phyloP scores from a whole-genome alignment of 768 basidiomycete genomes.

The Strobilomyces dryophilus region DNA sequence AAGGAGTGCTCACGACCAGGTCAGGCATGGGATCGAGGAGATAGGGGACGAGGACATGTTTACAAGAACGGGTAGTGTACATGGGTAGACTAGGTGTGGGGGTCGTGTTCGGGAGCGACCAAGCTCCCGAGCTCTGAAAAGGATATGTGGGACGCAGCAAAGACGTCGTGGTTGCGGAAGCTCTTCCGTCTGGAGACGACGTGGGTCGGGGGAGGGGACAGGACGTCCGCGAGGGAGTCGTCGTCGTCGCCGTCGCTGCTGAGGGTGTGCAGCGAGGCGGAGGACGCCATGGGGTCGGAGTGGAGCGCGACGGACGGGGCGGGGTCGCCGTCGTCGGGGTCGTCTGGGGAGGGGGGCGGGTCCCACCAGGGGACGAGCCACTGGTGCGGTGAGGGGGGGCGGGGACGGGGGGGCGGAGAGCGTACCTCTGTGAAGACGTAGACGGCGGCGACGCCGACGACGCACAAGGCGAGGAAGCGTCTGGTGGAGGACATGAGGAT shows the following conservation, averaged over 20 bases:
- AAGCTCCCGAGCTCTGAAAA: conserved; percentile 26
- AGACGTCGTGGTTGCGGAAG: conserved; percentile 22
- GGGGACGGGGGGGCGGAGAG: fast-evolving
- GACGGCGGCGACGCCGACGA: conserved; percentile 20
- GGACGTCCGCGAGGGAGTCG: conserved; percentile 12
- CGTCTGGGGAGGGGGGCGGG: not conserved
- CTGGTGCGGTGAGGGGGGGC: conserved; percentile 1
- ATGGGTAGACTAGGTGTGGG: not conserved
- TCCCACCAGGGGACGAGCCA: conserved; percentile 10
- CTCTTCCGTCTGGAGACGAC: conserved; percentile 13
- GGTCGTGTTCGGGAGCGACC: conserved; percentile 7
- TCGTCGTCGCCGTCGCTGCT: not conserved
- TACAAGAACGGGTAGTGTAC: not conserved
- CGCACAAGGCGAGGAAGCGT: conserved; percentile 4
- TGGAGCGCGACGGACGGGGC: no score
- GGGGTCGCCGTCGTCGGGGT: not conserved
- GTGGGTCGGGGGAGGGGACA: conserved; percentile 16
- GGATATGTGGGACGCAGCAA: conserved; percentile 24
- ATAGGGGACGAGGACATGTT: conserved; percentile 57
- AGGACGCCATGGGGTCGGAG: not conserved
- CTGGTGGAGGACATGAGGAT: not conserved
- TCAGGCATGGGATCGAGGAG: conserved; percentile 46
- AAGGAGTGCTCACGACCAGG: conserved; percentile 1
- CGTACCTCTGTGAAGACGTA: conserved; percentile 20
- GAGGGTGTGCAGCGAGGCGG: not conserved